These are phyloP conservation scores for Penicillium brasilianum DNA, from an alignment of 2,329 filamentous ascomycete genomes.

Conservation along the genomic window DNA sequence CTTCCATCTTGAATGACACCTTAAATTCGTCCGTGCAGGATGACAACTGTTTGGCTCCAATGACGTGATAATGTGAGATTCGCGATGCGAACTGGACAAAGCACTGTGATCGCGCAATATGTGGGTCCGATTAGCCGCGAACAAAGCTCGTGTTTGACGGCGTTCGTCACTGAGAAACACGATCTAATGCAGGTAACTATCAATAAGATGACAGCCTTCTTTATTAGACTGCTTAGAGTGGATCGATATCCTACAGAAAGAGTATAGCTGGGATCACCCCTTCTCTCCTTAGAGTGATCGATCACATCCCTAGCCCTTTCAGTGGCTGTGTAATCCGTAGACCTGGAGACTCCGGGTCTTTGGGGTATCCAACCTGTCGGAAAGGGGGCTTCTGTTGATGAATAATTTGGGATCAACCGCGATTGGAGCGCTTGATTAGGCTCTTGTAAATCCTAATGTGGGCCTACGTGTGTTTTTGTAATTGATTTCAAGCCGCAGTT, in stretches of 20 bases:
- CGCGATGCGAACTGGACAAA: neutral
- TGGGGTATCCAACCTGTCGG: too few relatives aligned
- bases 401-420: neutral
- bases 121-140: constrained; percentile 2
- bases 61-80: constrained; percentile 9
- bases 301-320: neutral
- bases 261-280: neutral
- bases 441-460: neutral
- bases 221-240: neutral
- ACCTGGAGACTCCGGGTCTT: neutral
- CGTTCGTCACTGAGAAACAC: neutral
- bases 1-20: neutral
- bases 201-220: neutral
- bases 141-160: neutral
- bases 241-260: neutral
- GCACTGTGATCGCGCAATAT: constrained; percentile 5
- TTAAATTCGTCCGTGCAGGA: neutral
- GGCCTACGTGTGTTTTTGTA: neutral
- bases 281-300: neutral
- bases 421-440: neutral
- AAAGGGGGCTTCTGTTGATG: neutral
- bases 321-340: too few relatives aligned
- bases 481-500: constrained; percentile 2
- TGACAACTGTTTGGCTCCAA: constrained; percentile 11
- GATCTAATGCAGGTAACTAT: neutral